Evolutionary conservation across 192 early-diverging fungal genomes (phyloP), one percentile per base, ranked within the genome.

Genomic region (Irineochytrium annulatum): DNA sequence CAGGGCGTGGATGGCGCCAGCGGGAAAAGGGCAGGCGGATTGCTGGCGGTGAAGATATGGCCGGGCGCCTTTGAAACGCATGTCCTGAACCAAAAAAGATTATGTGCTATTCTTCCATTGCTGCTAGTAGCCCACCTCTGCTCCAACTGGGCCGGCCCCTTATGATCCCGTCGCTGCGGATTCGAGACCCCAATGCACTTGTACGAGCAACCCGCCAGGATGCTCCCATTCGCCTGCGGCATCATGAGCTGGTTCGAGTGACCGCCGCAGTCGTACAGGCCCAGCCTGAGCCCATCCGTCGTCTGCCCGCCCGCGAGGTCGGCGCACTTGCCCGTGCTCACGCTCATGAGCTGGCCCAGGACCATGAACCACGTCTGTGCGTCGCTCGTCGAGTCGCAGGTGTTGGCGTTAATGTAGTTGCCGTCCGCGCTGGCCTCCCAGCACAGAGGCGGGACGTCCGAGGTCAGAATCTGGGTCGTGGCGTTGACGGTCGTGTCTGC

Each of bases 311-410:
- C 65, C 34, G 58, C 56, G 32, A 57, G 60, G 27, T 52, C 17
- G 3, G 34, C 14, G 13, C 28, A 34, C 31, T 57, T 57, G 0
- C 27, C 24, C 1, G 6, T 14, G 59, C 60, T 46, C 0, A 27
- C n/a, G 43, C 53, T 43, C 3, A 67, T 48, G 5, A 67, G 29
- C 37, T 67, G 65, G 11, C 46, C 44, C 48, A 67, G 60, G 13
- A 48, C 59, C 17, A 66, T 31, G 4, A 24, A 24, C 65, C 65
- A 67, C 65, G 57, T 60, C 33, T 67, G 65, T 4, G 17, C 4
- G 14, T 27, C 8, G 30, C 60, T 67, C 17, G 44, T 24, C 22
- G 34, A 17, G 52, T 60, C 48, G 28, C 65, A 67, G 11, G 43
- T 26, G 48, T 43, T 57, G 4, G 45, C 65, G n/a, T n/a, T n/a